These are phyloP conservation scores for Choricystis sp. DNA, from an alignment of 139 green algal species.

Conservation along the genomic window DNA sequence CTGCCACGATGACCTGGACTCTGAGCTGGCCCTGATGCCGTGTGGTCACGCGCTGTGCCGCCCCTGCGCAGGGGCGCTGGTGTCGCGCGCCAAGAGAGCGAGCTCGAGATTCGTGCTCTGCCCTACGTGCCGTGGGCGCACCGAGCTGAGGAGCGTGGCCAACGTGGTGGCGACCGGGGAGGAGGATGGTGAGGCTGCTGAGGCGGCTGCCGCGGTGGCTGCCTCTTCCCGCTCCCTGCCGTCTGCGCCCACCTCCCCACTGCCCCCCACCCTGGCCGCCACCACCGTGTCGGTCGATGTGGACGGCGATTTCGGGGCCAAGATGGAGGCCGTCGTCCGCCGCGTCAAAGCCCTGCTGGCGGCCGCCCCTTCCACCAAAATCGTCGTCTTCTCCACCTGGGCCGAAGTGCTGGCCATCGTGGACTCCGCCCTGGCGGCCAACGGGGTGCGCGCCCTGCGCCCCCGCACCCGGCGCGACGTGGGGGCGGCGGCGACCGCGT, in stretches of 20 bases:
- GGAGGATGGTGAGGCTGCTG: neutral
- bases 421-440: conserved; percentile 30
- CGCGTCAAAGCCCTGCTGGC: conserved; percentile 35
- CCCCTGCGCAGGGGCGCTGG: conserved; percentile 34
- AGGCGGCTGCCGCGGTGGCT: neutral
- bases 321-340: conserved; percentile 64
- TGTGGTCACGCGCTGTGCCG: conserved; percentile 58
- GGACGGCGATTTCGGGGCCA: conserved; percentile 47
- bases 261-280: neutral
- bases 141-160: conserved; percentile 31
- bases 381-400: conserved; percentile 75
- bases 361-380: conserved; percentile 5
- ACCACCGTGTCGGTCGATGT: no score
- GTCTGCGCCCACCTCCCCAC: neutral
- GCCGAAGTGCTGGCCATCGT: conserved; percentile 63
- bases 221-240: neutral
- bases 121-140: conserved; percentile 43
- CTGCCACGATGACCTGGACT: conserved; percentile 38
- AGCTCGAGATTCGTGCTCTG: conserved; percentile 28
- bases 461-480: conserved; percentile 13
- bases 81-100: conserved; percentile 11
- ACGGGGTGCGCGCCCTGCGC: conserved; percentile 28
- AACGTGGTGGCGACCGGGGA: conserved; percentile 23
- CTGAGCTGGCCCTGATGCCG: conserved; percentile 37
- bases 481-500: neutral